A percentile compares a stretch with the other conserved stretches of the same genome.
Conservation (phyloP, 768 basidiomycete species). For the Psilocybe subaeruginosa region DNA sequence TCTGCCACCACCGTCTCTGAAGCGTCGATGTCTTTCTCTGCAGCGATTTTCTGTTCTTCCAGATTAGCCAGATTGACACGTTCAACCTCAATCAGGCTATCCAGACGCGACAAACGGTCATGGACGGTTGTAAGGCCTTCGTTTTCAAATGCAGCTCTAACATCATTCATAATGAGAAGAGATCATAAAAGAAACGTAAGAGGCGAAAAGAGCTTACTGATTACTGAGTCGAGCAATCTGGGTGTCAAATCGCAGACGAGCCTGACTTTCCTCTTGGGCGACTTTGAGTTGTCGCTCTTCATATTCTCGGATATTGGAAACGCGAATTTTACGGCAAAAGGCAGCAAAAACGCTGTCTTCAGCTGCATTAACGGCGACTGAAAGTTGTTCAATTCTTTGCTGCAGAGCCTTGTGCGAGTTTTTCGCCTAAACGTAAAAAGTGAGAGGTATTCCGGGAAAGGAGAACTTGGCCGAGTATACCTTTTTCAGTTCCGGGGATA, state of each 20-base stretch:
- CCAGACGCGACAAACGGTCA: conserved; percentile 63
- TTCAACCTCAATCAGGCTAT: conserved; percentile 55
- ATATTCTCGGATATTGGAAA: conserved; percentile 87
- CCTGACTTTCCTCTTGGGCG: conserved; percentile 87
- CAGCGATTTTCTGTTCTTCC: conserved; percentile 53
- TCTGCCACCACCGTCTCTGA: conserved; percentile 57
- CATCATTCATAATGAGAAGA: neutral
- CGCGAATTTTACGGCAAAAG: conserved; percentile 82
- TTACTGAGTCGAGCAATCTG: conserved; percentile 86
- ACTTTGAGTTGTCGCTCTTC: conserved; percentile 90
- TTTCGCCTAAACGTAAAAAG: conserved; percentile 46
- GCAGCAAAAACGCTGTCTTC: conserved; percentile 78
- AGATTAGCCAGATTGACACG: conserved; percentile 53
- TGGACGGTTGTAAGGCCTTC: conserved; percentile 70
- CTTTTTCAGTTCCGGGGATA: conserved; percentile 72
- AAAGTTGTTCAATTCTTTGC: conserved; percentile 56
- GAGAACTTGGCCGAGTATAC: conserved; percentile 33
- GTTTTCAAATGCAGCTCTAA: conserved; percentile 79
- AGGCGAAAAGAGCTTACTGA: conserved; percentile 55
- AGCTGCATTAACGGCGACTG: conserved; percentile 65
- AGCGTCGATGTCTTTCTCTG: conserved; percentile 61
- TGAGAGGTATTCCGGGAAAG: neutral
- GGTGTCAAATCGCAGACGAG: conserved; percentile 78
- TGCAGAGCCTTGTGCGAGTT: conserved; percentile 53
- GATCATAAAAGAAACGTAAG: neutral